A percentile compares a stretch with the other conserved stretches of the same genome.
These are phyloP conservation scores for Penicillium pancosmium DNA, from an alignment of 495 filamentous ascomycete genomes.

Conservation along the genomic window DNA sequence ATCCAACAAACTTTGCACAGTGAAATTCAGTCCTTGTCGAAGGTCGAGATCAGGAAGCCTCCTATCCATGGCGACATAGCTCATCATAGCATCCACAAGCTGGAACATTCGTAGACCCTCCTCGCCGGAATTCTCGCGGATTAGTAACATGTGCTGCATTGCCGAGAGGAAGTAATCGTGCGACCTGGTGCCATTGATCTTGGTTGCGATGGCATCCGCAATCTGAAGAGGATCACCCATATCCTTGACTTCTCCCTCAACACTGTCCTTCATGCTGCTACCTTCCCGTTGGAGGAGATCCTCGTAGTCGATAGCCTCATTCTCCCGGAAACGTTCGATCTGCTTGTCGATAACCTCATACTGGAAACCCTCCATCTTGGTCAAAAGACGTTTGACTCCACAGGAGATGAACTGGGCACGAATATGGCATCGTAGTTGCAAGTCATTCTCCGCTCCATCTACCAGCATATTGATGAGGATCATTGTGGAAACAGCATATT, in stretches of 20 bases:
- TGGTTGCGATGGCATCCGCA: slow-evolving; percentile 88
- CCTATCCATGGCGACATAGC: slow-evolving; percentile 98
- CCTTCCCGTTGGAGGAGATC: slow-evolving; percentile 92
- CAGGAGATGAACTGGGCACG: slow-evolving; percentile 95
- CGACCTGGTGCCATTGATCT: slow-evolving; percentile 77
- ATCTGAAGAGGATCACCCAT: slow-evolving; percentile 92
- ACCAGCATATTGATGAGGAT: slow-evolving; percentile 97
- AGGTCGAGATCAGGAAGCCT: slow-evolving; percentile 95
- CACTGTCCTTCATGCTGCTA: slow-evolving; percentile 83
- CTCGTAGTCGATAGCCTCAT: slow-evolving; percentile 97
- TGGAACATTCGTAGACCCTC: slow-evolving; percentile 96
- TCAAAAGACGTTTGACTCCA: slow-evolving; percentile 90
- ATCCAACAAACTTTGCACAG: slow-evolving; percentile 91
- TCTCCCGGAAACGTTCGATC: slow-evolving; percentile 88
- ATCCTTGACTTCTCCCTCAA: slow-evolving; percentile 92
- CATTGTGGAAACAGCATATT: slow-evolving; percentile 94
- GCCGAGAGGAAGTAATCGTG: slow-evolving; percentile 96
- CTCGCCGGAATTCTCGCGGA: slow-evolving; percentile 90
- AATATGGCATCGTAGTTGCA: slow-evolving; percentile 91
- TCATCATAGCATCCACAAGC: slow-evolving; percentile 95
- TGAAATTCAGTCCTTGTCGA: slow-evolving; percentile 95
- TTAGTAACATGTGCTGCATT: slow-evolving; percentile 91
- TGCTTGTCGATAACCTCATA: slow-evolving; percentile 99
- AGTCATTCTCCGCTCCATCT: slow-evolving; percentile 83
- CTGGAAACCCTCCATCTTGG: slow-evolving; percentile 98